These are phyloP conservation scores for Alternaria panax DNA, from an alignment of 2,329 filamentous ascomycete species.

Conservation along the genomic window DNA sequence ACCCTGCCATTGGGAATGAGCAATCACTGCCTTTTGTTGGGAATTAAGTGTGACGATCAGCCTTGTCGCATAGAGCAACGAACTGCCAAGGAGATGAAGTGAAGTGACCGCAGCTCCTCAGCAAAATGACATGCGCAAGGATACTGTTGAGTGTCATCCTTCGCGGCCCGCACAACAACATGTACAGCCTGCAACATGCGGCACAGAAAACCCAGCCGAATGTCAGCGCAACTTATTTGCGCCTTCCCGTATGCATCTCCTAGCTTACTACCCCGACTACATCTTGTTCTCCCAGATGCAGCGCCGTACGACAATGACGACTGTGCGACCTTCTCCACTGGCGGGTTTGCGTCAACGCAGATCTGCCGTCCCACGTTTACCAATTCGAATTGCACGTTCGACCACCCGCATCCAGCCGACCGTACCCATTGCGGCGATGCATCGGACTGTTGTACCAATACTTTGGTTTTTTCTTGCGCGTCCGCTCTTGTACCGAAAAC, in stretches of 20 bases:
- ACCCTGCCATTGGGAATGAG: constrained; percentile 16
- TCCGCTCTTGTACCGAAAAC: not conserved
- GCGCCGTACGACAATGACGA: not conserved
- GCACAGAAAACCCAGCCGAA: not conserved
- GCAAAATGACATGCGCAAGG: not conserved
- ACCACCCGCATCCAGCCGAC: constrained; percentile 2
- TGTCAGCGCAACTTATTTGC: not conserved
- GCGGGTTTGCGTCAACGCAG: constrained; percentile 4
- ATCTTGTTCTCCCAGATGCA: not conserved
- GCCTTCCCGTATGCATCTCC: not conserved
- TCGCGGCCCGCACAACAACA: constrained; percentile 1
- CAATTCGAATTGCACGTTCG: not conserved
- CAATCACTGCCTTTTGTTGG: constrained; percentile 9
- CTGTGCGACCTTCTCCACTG: constrained; percentile 9
- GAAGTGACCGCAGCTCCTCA: not conserved
- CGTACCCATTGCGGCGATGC: not conserved
- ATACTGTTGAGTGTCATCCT: not conserved
- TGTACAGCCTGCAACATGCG: constrained; percentile 4
- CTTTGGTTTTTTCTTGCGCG: not conserved
- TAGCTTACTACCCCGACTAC: not conserved
- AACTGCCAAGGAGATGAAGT: not conserved
- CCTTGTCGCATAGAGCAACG: not conserved
- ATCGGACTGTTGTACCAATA: constrained; percentile 17
- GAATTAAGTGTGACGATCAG: not conserved
- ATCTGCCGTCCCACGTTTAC: constrained; percentile 17